A percentile compares a stretch with the other conserved stretches of the same genome.
Conservation (phyloP, 768 basidiomycete species). For the Lactarius psammicola region DNA sequence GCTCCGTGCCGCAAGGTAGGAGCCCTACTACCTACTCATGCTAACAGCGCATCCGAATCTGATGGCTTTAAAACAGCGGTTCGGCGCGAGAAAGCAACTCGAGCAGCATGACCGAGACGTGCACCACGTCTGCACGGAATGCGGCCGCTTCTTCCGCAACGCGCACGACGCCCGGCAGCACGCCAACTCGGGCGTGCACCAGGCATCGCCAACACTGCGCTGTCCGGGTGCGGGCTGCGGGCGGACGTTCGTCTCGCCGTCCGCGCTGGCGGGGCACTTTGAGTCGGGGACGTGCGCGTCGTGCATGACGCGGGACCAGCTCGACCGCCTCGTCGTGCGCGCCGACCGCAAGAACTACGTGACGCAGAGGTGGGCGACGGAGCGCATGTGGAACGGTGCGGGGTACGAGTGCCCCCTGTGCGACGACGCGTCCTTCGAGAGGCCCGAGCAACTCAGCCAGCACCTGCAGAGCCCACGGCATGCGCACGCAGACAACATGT, state of each 20-base stretch:
- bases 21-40: no score
- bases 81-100: neutral
- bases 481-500: conserved; percentile 12
- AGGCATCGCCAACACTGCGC: conserved; percentile 36
- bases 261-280: conserved; percentile 59
- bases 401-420: conserved; percentile 67
- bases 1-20: neutral
- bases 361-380: conserved; percentile 35
- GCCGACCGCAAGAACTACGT: conserved; percentile 44
- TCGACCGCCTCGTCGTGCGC: conserved; percentile 43
- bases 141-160: conserved; percentile 44
- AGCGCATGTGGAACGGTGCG: conserved; percentile 41
- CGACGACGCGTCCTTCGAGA: conserved; percentile 39
- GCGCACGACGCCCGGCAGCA: conserved; percentile 44
- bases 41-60: no score
- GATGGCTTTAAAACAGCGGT: neutral
- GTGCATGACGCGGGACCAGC: conserved; percentile 40
- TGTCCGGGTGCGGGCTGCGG: conserved; percentile 45
- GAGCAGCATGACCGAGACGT: conserved; percentile 34
- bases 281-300: conserved; percentile 58
- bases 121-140: conserved; percentile 38
- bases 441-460: conserved; percentile 51
- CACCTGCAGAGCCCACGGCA: conserved; percentile 58
- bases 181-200: conserved; percentile 52
- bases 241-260: conserved; percentile 46